Conservation (phyloP, 169 alveolate species). For the Miamiensis avidus region DNA sequence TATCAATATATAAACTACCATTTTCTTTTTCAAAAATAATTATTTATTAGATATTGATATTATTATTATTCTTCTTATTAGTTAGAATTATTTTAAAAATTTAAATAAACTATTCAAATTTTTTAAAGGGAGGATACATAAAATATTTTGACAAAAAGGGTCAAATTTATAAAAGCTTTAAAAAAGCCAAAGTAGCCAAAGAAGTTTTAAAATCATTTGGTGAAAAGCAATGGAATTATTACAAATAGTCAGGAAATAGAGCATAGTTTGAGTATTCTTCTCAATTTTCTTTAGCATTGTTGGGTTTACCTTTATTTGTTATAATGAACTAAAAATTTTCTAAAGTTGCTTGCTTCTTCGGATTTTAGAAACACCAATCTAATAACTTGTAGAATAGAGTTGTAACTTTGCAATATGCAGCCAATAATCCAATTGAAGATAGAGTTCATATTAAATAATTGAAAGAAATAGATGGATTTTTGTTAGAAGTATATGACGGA, state of each 20-base stretch:
- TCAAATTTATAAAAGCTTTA: not conserved
- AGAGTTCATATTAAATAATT: conserved; percentile 53
- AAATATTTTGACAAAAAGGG: not conserved
- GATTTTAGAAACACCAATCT: no score
- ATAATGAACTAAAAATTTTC: not conserved
- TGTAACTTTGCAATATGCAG: conserved; percentile 50
- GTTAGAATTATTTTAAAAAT: no score
- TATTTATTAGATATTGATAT: no score
- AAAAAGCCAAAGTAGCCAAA: not conserved
- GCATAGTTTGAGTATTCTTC: no score
- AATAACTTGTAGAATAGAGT: not conserved
- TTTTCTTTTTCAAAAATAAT: no score
- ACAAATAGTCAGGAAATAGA: no score
- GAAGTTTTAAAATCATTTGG: not conserved
- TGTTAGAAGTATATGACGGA: conserved; percentile 81
- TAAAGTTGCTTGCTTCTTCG: not conserved
- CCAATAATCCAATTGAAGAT: conserved; percentile 83
- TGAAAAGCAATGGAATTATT: no score
- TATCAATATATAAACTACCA: no score
- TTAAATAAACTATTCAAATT: no score
- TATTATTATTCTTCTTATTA: no score
- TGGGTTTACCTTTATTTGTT: not conserved
- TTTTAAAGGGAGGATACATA: not conserved
- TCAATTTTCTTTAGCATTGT: no score
- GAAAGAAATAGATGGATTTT: conserved; percentile 48